Base-by-base conservation (phyloP, 768 basidiomycete species). In the Macrocybe gigantea region DNA sequence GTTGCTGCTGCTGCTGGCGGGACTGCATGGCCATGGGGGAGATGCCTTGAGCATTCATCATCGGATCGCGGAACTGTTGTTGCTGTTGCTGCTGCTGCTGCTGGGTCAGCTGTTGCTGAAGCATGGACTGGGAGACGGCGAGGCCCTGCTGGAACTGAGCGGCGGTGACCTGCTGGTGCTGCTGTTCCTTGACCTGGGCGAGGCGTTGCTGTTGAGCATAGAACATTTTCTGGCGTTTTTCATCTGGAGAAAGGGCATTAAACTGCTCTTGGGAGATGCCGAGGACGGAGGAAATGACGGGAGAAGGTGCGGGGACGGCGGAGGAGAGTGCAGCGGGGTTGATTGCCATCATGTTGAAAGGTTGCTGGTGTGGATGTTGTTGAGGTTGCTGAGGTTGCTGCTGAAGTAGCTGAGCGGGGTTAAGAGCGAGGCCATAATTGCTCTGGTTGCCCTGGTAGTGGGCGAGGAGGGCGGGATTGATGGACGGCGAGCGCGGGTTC, bases 181-280 rank as follows among this genome's bases (percentile, higher is more conserved):
- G 52, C 48, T 59, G 55, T 22, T 22, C 22, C 22, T 22, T 22
- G 22, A 22, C 22, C 22, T 22, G 22, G 22, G 22, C 22, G 22
- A 22, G 22, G 22, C 22, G 22, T 45, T 49, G 55, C 51, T 56
- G 55, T 43, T 49, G 42, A 11, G 38, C 53, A 31, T 14, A 36
- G 42, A 47, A 47, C 52, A 61, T 57, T 41, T 61, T 58, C 35
- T 55, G 53, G 40, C 53, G 42, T 42, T 59, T 62, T 38, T 57
- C 53, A 34, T 57, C 55, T 31, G 32, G 37, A 0, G 55, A 48
- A 31, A 56, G 50, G 3, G 52, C 44, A 43, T 39, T 47, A 47
- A 49, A 56, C 45, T 53, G 55, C 3, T 47, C 41, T 3, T 44
- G 49, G 35, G 52, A 38, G 34, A 56, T 39, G 36, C 48, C 50